Percentiles rank a stretch among this genome's conserved stretches.
phyloP scores from a whole-genome alignment of 306 rosid genomes.

The Lagenaria siceraria region DNA sequence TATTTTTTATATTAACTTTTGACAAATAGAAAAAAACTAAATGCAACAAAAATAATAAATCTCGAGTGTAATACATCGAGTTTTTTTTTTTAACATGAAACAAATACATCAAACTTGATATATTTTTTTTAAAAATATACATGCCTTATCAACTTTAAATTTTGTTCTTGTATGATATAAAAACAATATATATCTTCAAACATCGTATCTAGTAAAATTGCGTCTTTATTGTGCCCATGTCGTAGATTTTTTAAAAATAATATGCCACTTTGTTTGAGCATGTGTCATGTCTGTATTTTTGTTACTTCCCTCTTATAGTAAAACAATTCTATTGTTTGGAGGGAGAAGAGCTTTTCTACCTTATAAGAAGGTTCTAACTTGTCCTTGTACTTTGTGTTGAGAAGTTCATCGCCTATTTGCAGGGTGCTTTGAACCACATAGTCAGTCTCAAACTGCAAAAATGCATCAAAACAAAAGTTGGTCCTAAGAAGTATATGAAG shows the following conservation, averaged over 20 bases:
- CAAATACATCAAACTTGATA: background rate
- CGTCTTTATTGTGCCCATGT: background rate
- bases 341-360: slow-evolving; percentile 21
- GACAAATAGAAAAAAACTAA: background rate
- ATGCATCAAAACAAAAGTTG: slow-evolving; percentile 2
- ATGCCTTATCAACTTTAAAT: background rate
- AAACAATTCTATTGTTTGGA: background rate
- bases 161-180: background rate
- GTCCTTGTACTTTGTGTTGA: slow-evolving; percentile 80
- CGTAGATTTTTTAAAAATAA: background rate
- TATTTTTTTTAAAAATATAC: background rate
- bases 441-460: slow-evolving; percentile 83
- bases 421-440: slow-evolving; percentile 53
- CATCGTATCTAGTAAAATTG: background rate
- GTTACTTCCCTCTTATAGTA: background rate
- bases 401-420: slow-evolving; percentile 60
- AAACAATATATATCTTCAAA: background rate
- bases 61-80: background rate
- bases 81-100: background rate
- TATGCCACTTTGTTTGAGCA: background rate
- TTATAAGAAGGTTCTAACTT: slow-evolving; percentile 82
- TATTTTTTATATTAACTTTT: background rate
- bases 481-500: background rate
- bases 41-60: background rate
- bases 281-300: background rate